These are phyloP conservation scores for Rutidosis leptorrhynchoides DNA, from an alignment of 129 eudicot genomes.

Conservation along the genomic window DNA sequence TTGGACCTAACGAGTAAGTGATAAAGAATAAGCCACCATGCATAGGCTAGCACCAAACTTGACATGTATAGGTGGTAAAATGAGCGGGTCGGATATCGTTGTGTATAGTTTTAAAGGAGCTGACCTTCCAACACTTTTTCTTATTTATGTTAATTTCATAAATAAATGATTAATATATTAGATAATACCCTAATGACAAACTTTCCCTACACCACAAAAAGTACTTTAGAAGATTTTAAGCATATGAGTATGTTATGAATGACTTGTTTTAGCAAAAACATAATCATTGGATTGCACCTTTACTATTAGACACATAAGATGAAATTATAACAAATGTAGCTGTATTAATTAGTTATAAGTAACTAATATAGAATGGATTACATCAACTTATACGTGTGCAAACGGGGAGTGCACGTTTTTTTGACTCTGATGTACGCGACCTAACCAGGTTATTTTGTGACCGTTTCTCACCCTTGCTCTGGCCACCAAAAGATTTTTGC, in stretches of 20 bases:
- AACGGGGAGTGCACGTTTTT: no score
- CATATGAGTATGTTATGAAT: background rate
- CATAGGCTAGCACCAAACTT: background rate
- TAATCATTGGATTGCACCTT: background rate
- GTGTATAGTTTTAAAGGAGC: background rate
- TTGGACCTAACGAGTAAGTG: constrained; percentile 49
- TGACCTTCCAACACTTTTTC: background rate
- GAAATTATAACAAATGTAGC: no score
- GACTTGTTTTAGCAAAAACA: background rate
- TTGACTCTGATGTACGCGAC: no score
- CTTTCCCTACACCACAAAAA: background rate
- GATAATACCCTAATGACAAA: background rate
- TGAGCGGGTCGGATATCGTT: background rate
- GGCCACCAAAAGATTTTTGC: no score
- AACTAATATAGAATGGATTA: background rate
- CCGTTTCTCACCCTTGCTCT: no score
- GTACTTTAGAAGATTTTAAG: background rate
- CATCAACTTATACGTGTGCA: background rate
- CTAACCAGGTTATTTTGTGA: no score
- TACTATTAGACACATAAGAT: background rate
- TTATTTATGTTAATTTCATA: no score
- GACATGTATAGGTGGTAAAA: background rate
- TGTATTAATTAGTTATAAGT: background rate
- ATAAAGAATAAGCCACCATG: background rate
- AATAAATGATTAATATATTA: background rate